Evolutionary conservation across 495 filamentous ascomycete species (phyloP).

Genomic region (Elaphomyces granulatus): DNA sequence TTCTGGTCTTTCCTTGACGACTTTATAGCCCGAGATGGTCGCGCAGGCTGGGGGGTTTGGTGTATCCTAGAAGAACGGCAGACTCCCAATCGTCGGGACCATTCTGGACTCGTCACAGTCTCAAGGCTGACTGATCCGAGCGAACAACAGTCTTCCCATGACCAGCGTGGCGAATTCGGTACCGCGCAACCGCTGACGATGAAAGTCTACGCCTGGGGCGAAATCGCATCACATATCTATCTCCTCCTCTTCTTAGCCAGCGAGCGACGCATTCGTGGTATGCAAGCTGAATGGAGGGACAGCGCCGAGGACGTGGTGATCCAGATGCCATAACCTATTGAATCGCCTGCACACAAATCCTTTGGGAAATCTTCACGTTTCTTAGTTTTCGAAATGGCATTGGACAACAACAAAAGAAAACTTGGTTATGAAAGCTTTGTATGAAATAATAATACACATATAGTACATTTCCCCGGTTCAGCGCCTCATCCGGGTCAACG

Average conservation of each 20-base stretch:
- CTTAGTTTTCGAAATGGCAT: too few species aligned
- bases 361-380: too few species aligned
- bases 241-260: conserved; percentile 50
- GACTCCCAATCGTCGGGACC: conserved; percentile 6
- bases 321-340: conserved; percentile 27
- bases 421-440: too few species aligned
- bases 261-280: conserved; percentile 37
- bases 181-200: conserved; percentile 17
- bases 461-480: too few species aligned
- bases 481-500: too few species aligned
- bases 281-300: conserved; percentile 45
- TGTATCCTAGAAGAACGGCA: conserved; percentile 30
- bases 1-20: conserved; percentile 49
- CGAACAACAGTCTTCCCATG: neutral
- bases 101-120: neutral
- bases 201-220: conserved; percentile 54
- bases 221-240: conserved; percentile 46
- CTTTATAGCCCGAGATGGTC: conserved; percentile 38
- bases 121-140: neutral
- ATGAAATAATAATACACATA: too few species aligned
- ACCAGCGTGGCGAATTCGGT: neutral
- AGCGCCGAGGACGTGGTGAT: conserved; percentile 35
- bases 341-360: too few species aligned
- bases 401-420: too few species aligned
- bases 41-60: conserved; percentile 57